phyloP scores from a whole-genome alignment of 2,329 filamentous ascomycete species.

The Fusarium beomiforme region DNA sequence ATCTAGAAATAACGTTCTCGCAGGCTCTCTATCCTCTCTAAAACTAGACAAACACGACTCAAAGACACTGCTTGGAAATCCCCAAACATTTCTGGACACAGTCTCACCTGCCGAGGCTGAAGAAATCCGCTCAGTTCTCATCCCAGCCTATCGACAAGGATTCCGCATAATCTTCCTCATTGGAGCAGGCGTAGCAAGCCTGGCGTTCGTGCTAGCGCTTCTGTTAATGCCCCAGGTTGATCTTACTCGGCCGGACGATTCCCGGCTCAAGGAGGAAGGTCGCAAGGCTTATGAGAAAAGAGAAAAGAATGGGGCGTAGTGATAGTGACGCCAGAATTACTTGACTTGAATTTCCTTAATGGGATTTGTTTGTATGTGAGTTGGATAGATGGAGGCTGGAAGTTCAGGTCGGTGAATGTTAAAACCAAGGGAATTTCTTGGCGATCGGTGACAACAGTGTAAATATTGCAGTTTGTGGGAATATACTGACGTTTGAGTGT shows the following conservation, averaged over 20 bases:
- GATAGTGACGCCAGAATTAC: neutral
- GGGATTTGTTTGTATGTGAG: neutral
- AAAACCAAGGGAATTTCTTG: too few species aligned
- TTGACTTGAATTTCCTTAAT: neutral
- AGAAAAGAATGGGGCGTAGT: neutral
- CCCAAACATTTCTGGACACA: slow-evolving; percentile 45
- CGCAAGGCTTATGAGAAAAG: slow-evolving; percentile 35
- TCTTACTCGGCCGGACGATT: slow-evolving; percentile 50
- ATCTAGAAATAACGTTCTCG: slow-evolving; percentile 51
- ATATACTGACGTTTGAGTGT: too few species aligned
- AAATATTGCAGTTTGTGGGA: too few species aligned
- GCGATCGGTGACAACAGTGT: too few species aligned
- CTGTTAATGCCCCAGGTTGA: slow-evolving; percentile 54
- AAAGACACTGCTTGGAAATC: slow-evolving; percentile 47
- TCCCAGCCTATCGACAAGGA: slow-evolving; percentile 50
- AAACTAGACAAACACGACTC: slow-evolving; percentile 33
- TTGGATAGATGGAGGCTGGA: neutral
- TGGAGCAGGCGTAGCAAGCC: slow-evolving; percentile 48
- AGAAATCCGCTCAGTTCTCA: slow-evolving; percentile 44
- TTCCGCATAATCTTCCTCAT: slow-evolving; percentile 54
- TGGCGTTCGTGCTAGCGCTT: slow-evolving; percentile 52
- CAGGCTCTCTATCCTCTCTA: slow-evolving; percentile 42
- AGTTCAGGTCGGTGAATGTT: too few species aligned
- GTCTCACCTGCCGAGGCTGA: slow-evolving; percentile 45
- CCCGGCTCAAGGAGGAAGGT: slow-evolving; percentile 50